Conservation (phyloP, 371 early-diverging fungal species). For the Paramicrosporidium saccamoebae region DNA sequence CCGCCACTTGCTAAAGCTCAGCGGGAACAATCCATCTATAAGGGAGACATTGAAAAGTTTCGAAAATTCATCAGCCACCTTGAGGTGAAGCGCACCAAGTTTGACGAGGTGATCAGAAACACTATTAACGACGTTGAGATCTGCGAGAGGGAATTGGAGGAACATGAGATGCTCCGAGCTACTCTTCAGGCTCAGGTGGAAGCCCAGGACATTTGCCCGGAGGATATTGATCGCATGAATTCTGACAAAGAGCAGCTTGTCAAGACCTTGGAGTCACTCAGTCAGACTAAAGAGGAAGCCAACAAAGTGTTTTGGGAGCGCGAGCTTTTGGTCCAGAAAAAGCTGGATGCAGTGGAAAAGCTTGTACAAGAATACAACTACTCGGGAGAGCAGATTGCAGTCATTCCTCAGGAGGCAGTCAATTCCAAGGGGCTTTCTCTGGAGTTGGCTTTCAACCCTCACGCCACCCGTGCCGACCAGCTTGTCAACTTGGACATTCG, state of each 20-base stretch:
- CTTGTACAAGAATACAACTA: no score
- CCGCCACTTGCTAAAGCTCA: conserved; percentile 15
- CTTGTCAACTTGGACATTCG: no score
- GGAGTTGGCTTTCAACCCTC: no score
- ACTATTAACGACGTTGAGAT: conserved; percentile 5
- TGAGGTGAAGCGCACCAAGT: conserved; percentile 12
- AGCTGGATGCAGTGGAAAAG: conserved; percentile 11
- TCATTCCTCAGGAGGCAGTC: no score
- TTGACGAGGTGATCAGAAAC: conserved; percentile 7
- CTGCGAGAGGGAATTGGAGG: conserved; percentile 5
- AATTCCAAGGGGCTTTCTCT: no score
- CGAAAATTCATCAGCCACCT: conserved; percentile 10
- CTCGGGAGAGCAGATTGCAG: no score
- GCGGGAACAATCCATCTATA: conserved; percentile 8
- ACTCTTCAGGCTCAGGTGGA: conserved; percentile 16
- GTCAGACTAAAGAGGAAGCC: conserved; percentile 5
- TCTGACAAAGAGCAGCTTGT: conserved; percentile 18
- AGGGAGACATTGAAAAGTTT: conserved; percentile 11
- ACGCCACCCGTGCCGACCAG: no score
- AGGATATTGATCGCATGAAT: conserved; percentile 44
- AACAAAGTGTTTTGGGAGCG: conserved; percentile 9
- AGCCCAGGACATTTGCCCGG: conserved; percentile 30
- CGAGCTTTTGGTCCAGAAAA: conserved; percentile 11
- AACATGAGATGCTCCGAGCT: conserved; percentile 3
- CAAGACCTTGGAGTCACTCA: conserved; percentile 7